These are phyloP conservation scores for Russula abietina DNA, from an alignment of 768 basidiomycete genomes.

Conservation along the genomic window DNA sequence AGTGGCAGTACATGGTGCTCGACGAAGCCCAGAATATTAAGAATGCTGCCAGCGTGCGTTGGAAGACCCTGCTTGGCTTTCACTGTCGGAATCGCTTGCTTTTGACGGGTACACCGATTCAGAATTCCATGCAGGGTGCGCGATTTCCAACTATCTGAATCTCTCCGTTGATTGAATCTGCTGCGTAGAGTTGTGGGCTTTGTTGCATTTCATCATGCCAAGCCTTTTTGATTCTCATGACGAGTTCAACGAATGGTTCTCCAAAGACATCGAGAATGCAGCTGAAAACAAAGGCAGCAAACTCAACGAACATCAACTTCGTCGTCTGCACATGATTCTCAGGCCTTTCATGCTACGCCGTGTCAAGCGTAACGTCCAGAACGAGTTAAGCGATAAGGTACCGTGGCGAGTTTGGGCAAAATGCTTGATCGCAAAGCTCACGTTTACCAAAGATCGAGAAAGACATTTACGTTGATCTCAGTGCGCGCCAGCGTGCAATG, in stretches of 20 bases:
- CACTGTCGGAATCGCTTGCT: slow-evolving; percentile 93
- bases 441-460: slow-evolving; percentile 73
- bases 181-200: slow-evolving; percentile 84
- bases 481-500: slow-evolving; percentile 83
- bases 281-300: slow-evolving; percentile 86
- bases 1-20: slow-evolving; percentile 99
- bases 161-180: not conserved
- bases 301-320: slow-evolving; percentile 90
- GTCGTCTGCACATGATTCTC: slow-evolving; percentile 95
- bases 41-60: slow-evolving; percentile 89
- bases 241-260: slow-evolving; percentile 99
- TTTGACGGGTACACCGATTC: slow-evolving; percentile 95
- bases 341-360: slow-evolving; percentile 99
- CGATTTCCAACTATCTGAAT: not conserved
- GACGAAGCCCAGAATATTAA: slow-evolving; percentile 99
- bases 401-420: slow-evolving; percentile 12
- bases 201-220: slow-evolving; percentile 99
- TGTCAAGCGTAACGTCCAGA: slow-evolving; percentile 98
- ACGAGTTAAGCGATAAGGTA: slow-evolving; percentile 98
- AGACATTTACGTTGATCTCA: slow-evolving; percentile 91
- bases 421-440: not conserved
- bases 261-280: slow-evolving; percentile 96
- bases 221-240: slow-evolving; percentile 98
- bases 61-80: slow-evolving; percentile 95
- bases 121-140: slow-evolving; percentile 98